These are phyloP conservation scores for Pistacia vera DNA, from an alignment of 345 rosid genomes.

Conservation along the genomic window DNA sequence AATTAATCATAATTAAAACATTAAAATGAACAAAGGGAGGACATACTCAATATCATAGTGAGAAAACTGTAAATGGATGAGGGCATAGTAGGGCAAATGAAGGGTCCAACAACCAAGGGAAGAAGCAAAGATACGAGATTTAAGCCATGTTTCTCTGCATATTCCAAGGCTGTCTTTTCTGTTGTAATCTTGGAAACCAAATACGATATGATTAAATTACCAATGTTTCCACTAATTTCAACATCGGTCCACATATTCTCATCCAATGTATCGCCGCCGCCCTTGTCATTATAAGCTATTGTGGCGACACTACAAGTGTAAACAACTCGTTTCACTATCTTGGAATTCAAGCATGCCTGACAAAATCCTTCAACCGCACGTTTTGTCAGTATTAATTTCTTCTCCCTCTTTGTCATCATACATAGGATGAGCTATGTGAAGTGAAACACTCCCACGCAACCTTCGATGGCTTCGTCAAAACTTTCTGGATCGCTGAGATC, in stretches of 20 bases:
- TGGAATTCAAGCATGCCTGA: conserved; percentile 46
- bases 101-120: conserved; percentile 52
- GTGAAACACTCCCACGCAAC: conserved; percentile 61
- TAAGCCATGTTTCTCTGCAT: conserved; percentile 38
- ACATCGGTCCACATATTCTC: conserved; percentile 37
- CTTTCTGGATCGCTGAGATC: conserved; percentile 54
- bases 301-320: conserved; percentile 54
- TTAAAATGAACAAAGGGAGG: not conserved
- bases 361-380: conserved; percentile 46
- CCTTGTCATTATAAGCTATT: not conserved
- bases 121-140: conserved; percentile 47
- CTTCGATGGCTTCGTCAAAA: conserved; percentile 55
- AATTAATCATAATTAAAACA: no score
- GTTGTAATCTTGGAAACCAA: conserved; percentile 40
- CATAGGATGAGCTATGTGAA: conserved; percentile 63
- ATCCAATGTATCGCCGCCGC: conserved; percentile 30
- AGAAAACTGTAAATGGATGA: conserved; percentile 33
- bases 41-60: conserved; percentile 39
- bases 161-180: conserved; percentile 45
- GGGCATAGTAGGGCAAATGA: conserved; percentile 50
- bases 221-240: conserved; percentile 30
- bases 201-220: conserved; percentile 33
- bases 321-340: conserved; percentile 58
- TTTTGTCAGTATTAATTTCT: conserved; percentile 37
- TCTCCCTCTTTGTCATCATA: conserved; percentile 41